phyloP scores from a whole-genome alignment of 1,284 basidiomycete genomes.

The Austroboletus rostrupii region DNA sequence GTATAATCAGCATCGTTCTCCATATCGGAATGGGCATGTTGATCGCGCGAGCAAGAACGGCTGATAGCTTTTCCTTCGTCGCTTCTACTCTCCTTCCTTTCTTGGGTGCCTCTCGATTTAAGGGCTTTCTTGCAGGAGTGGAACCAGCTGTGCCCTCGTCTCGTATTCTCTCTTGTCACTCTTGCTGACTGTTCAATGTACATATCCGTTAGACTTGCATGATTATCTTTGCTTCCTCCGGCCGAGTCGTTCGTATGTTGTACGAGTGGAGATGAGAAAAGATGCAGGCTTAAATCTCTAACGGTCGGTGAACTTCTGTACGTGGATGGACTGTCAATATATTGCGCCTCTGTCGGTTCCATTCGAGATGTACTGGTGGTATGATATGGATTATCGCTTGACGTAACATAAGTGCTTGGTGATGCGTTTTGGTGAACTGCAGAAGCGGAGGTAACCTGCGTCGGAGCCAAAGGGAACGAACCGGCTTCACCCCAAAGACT shows the following conservation, averaged over 20 bases:
- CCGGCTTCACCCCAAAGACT: constrained; percentile 16
- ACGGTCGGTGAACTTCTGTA: constrained; percentile 3
- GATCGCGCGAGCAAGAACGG: constrained; percentile 3
- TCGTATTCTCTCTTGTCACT: constrained; percentile 31
- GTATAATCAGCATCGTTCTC: constrained; percentile 8
- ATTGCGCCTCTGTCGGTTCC: constrained; percentile 1
- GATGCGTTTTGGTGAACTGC: constrained; percentile 2
- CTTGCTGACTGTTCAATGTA: constrained; percentile 22
- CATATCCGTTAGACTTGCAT: background rate
- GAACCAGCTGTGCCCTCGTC: constrained; percentile 20
- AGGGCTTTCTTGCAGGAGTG: constrained; percentile 2
- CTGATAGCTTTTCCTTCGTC: constrained; percentile 9
- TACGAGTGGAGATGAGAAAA: constrained; percentile 16
- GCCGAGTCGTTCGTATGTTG: constrained; percentile 34
- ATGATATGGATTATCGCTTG: constrained; percentile 24
- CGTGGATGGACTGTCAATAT: constrained; percentile 4
- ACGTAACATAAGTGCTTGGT: background rate
- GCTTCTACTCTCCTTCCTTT: background rate
- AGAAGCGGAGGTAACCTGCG: background rate
- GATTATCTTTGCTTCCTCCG: constrained; percentile 29
- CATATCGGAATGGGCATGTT: constrained; percentile 6
- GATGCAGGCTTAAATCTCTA: background rate
- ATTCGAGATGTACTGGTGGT: constrained; percentile 1
- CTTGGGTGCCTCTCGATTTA: background rate
- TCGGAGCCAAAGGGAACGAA: background rate